Base-by-base conservation (phyloP, 371 early-diverging fungal species). In the Mucor circinelloides region DNA sequence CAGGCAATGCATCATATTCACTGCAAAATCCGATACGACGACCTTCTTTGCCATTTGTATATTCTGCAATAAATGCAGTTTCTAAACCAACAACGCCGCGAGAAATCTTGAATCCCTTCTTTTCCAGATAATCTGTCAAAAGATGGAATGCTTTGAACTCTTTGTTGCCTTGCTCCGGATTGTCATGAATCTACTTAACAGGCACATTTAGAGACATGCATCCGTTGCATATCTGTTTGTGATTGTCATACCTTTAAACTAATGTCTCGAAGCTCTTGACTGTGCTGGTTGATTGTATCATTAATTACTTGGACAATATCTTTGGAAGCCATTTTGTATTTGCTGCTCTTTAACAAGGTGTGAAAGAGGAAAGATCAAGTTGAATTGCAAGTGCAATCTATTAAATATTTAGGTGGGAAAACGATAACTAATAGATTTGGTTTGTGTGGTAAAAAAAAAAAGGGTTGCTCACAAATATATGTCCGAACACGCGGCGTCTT, bases 1-100 rank as follows among this genome's bases (percentile, higher is more conserved):
- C 85, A n/a, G 89, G 88, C 17, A 91, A 68, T 3, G 90, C 89
- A 67, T 91, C 91, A 61, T 88, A 89, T 74, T 90, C 89, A 42
- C 85, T 80, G 56, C 85, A 87, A 58, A 87, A 87, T 25, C 80
- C 90, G 60, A 83, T 72, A 27, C 76, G 57, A 44, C 80, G 77
- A 3, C 83, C 86, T 46, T 59, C 19, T 3, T 60, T 38, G 13
- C 80, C 82, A 38, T 81, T 80, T 9, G 75, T 68, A 48, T 77
- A 88, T 32, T 87, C 86, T 30, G 91, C 89, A 5, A 86, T 73
- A 67, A 91, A 91, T 0, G 89, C 86, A 0, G 91, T 91, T 30
- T 82, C 77, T 32, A 91, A 75, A 3, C 79, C 85, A 61, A 77
- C 87, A 3, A 82, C 88, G 1, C 77, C 72, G 15, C 80, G 82